Base-by-base conservation (phyloP, 495 filamentous ascomycete species). In the Thermochaetoides thermophila region DNA sequence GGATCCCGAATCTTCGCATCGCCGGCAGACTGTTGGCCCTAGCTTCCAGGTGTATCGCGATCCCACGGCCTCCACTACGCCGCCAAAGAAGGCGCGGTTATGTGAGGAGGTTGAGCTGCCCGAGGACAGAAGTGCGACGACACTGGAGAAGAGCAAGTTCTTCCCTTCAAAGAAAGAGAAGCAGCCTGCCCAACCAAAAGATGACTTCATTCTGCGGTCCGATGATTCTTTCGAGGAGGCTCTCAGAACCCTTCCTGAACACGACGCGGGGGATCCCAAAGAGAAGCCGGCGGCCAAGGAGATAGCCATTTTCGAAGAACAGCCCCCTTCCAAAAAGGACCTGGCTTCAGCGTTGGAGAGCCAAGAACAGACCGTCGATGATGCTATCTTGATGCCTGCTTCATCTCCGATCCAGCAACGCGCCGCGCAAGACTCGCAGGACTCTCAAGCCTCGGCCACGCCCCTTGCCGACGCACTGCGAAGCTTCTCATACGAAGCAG, bases 21-120 rank as follows among this genome's bases (percentile, higher is more conserved):
- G 60, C 19, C 60, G 59, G 8, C 48, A 43, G 17, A 60, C 56
- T 7, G 29, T 39, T 5, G 60, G 48, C 0, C 40, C 40, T 4
- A 29, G 15, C 7, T 24, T 51, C 3, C 37, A 35, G 37, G 39
- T 43, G 26, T 44, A 31, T 21, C 44, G 34, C 34, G 45, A 57
- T 13, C 27, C 46, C 4, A 35, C 28, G 4, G 19, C 42, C 29
- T 45, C 49, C 16, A 35, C 38, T n/a, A 50, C 61, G 32, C 63
- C 63, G 34, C 50, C 60, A 34, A 67, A 67, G 53, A 67, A 67
- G 49, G 57, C 59, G 32, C 55, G 63, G 18, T 37, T 67, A 17
- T 67, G 63, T 20, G 55, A 62, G 5, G 63, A 65, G 21, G 36
- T 35, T 31, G 33, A 35, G 14, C 40, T 12, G 29, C 37, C 18